Base-by-base conservation (phyloP, 257 asterid species). In the Ocimum tenuiflorum region DNA sequence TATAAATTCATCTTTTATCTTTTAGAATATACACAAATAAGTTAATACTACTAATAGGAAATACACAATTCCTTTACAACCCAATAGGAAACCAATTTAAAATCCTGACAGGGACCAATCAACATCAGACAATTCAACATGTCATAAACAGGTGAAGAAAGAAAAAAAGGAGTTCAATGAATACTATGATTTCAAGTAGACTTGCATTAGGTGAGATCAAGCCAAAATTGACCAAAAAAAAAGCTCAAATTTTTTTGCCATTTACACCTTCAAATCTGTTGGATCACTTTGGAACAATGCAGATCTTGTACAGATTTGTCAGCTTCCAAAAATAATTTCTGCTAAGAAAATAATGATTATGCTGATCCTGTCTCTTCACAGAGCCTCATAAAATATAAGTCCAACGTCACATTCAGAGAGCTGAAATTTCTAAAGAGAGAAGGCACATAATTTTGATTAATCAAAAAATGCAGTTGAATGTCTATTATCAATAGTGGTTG, bases 401-500 rank as follows among this genome's bases (percentile, higher is more conserved):
- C 45, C 70, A 2, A 47, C 10, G 58, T 56, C 68, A 17, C 55
- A 75, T 3, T 63, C 76, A 17, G 14, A 45, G n/a, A 9, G 20
- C 14, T 41, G 73, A 13, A 48, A 19, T 38, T 59, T 38, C 65
- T 59, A 36, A n/a, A 59, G 7, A 36, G 11, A 31, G 27, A 8
- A 33, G 10, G 10, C 15, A 58, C 15, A 59, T 8, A 59, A 42
- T 41, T 50, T 42, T 51, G 20, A 2, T 46, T 18, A 23, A 36
- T 67, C 41, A 49, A 68, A 39, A 52, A 61, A 31, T 69, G 62
- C 52, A 56, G 79, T 61, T 65, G 53, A 59, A 66, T 33, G 50
- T 54, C 71, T 51, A 20, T 19, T 54, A 75, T 66, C 77, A 68
- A 17, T 12, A 51, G 76, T 49, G 10, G 82, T 68, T 77, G 70